A percentile compares a stretch with the other conserved stretches of the same genome.
These are phyloP conservation scores for Hypoxylon sp. DNA, from an alignment of 2,329 filamentous ascomycete species.

Conservation along the genomic window DNA sequence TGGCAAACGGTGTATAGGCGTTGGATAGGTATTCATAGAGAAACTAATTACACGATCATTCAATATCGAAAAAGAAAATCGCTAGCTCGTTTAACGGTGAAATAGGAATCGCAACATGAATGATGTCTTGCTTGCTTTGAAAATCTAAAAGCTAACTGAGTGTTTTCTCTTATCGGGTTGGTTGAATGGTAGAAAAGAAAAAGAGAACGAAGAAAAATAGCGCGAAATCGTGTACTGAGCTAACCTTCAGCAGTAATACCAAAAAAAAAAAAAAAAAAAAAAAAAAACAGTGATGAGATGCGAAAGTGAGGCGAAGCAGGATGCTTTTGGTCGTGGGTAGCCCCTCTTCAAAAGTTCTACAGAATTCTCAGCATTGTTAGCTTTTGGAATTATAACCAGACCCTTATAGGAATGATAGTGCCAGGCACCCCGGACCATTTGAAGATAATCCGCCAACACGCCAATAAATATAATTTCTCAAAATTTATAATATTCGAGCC, in stretches of 20 bases:
- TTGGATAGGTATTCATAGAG: conserved; percentile 1
- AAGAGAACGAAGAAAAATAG: neutral
- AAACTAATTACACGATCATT: neutral
- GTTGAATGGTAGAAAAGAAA: neutral
- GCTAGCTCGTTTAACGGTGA: neutral
- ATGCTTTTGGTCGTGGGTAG: conserved; percentile 18
- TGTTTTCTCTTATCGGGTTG: neutral
- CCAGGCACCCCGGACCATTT: too few species aligned
- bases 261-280: too few species aligned
- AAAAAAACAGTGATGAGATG: neutral
- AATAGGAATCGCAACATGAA: neutral
- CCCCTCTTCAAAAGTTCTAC: conserved; percentile 28
- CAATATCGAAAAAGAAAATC: neutral
- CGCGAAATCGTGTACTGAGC: neutral
- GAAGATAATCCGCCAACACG: too few species aligned
- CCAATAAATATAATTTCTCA: too few species aligned
- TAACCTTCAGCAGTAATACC: conserved; percentile 1
- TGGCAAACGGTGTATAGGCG: neutral
- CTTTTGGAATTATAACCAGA: conserved; percentile 21
- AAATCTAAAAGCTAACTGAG: neutral
- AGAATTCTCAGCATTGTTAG: conserved; percentile 10
- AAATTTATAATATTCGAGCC: too few species aligned
- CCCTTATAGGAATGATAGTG: conserved; percentile 32
- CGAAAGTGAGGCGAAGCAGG: conserved; percentile 41
- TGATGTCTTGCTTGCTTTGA: neutral